phyloP scores from a whole-genome alignment of 345 rosid species.

The Durio zibethinus region DNA sequence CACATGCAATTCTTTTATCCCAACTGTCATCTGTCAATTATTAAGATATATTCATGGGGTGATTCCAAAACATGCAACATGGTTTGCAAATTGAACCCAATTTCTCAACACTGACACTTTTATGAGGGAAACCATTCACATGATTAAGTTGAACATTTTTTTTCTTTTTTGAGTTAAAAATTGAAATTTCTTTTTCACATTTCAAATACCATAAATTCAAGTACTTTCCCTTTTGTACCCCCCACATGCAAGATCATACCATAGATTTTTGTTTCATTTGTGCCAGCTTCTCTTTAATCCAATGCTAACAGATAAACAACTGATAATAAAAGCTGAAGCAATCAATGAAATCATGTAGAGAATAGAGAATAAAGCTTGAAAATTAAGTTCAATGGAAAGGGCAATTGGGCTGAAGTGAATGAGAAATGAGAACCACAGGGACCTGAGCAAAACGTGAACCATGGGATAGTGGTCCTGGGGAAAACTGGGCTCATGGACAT shows the following conservation, averaged over 20 bases:
- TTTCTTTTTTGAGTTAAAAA: neutral
- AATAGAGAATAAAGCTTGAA: neutral
- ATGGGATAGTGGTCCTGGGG: conserved; percentile 32
- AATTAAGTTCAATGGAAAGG: neutral
- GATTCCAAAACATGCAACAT: neutral
- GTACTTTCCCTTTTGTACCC: neutral
- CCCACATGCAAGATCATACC: neutral
- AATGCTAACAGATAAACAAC: conserved; percentile 1
- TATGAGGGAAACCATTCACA: no score
- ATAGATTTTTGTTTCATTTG: neutral
- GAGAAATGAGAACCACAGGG: conserved; percentile 22
- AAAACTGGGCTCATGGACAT: conserved; percentile 4
- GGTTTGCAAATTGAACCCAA: neutral
- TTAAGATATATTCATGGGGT: neutral
- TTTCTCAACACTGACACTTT: neutral
- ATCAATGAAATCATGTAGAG: neutral
- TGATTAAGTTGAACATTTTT: neutral
- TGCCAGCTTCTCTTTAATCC: neutral
- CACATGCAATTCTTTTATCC: neutral
- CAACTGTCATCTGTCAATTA: neutral
- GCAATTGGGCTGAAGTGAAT: no score
- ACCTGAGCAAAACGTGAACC: conserved; percentile 26
- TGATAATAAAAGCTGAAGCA: neutral
- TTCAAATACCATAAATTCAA: neutral
- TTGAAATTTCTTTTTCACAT: neutral